Evolutionary conservation across 2,329 filamentous ascomycete species (phyloP).

Genomic region (Metarhizium anisopliae): DNA sequence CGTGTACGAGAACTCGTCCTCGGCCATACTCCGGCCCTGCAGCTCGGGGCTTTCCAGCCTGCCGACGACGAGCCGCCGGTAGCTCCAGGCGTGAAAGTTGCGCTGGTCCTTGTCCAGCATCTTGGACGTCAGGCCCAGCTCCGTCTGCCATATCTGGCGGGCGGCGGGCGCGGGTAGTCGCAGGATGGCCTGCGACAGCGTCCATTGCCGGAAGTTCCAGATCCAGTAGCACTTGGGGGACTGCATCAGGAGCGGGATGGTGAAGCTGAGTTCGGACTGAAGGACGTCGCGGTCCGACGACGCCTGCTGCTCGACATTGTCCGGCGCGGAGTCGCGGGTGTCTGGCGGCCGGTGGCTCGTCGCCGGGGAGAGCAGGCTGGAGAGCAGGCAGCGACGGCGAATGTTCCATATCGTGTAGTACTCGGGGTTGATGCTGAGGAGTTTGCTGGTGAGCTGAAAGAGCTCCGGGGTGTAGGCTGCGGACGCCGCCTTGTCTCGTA

Average conservation of each 20-base stretch:
- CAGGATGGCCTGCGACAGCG: slow-evolving; percentile 61
- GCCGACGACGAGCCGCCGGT: not conserved
- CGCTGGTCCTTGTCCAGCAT: slow-evolving; percentile 46
- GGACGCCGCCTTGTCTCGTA: slow-evolving; percentile 29
- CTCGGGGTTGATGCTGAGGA: slow-evolving; percentile 72
- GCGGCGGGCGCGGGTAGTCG: slow-evolving; percentile 49
- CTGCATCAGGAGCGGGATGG: slow-evolving; percentile 73
- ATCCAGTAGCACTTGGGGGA: slow-evolving; percentile 99
- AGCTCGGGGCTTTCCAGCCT: not conserved
- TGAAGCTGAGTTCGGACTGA: slow-evolving; percentile 67
- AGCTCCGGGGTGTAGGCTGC: slow-evolving; percentile 1
- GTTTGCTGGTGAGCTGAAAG: slow-evolving; percentile 38
- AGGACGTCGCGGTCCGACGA: slow-evolving; percentile 28
- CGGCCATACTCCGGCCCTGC: not conserved
- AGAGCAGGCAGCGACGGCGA: slow-evolving; percentile 62
- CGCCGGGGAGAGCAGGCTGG: slow-evolving; percentile 41
- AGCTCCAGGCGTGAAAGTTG: slow-evolving; percentile 3
- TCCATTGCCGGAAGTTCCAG: slow-evolving; percentile 91
- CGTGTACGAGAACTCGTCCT: slow-evolving; percentile 1
- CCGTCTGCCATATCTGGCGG: slow-evolving; percentile 55
- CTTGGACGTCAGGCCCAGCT: not conserved
- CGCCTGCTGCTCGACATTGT: no score
- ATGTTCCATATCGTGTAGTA: slow-evolving; percentile 91
- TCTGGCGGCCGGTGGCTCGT: not conserved
- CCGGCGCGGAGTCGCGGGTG: not conserved